Percentiles rank a stretch among this genome's conserved stretches.
phyloP scores from a whole-genome alignment of 1,284 basidiomycete genomes.

The Malassezia globosa region DNA sequence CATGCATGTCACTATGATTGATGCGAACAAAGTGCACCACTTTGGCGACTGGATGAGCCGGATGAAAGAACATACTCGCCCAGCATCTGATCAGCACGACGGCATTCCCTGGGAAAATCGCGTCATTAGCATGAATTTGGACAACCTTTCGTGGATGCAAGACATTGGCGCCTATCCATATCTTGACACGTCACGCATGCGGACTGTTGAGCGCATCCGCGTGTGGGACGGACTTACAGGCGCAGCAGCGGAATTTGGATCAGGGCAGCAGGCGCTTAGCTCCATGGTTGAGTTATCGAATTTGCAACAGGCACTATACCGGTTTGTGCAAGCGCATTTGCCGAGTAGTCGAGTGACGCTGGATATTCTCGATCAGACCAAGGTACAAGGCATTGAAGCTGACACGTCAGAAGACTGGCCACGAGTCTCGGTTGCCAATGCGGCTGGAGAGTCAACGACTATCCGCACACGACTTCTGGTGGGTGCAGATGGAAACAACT shows the following conservation, averaged over 20 bases:
- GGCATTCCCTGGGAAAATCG: slow-evolving; percentile 40
- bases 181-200: slow-evolving; percentile 26
- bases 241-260: slow-evolving; percentile 37
- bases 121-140: slow-evolving; percentile 37
- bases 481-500: slow-evolving; percentile 89
- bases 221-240: slow-evolving; percentile 44
- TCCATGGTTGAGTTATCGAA: slow-evolving; percentile 43
- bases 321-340: slow-evolving; percentile 20
- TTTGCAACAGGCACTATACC: slow-evolving; percentile 42
- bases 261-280: slow-evolving; percentile 23
- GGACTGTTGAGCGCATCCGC: slow-evolving; percentile 33
- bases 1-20: slow-evolving; percentile 28
- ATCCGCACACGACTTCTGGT: slow-evolving; percentile 53
- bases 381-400: slow-evolving; percentile 57
- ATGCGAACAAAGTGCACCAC: slow-evolving; percentile 28
- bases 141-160: slow-evolving; percentile 39
- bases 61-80: slow-evolving; percentile 7
- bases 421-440: slow-evolving; percentile 1
- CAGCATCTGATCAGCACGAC: slow-evolving; percentile 16
- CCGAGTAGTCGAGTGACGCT: slow-evolving; percentile 47
- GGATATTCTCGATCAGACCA: slow-evolving; percentile 58
- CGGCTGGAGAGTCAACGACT: slow-evolving; percentile 5
- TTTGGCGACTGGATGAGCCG: slow-evolving; percentile 22
- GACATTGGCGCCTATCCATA: slow-evolving; percentile 30
- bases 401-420: slow-evolving; percentile 39